A percentile compares a stretch with the other conserved stretches of the same genome.
Conservation (phyloP, 495 filamentous ascomycete genomes). For the Xylaria intraflava region DNA sequence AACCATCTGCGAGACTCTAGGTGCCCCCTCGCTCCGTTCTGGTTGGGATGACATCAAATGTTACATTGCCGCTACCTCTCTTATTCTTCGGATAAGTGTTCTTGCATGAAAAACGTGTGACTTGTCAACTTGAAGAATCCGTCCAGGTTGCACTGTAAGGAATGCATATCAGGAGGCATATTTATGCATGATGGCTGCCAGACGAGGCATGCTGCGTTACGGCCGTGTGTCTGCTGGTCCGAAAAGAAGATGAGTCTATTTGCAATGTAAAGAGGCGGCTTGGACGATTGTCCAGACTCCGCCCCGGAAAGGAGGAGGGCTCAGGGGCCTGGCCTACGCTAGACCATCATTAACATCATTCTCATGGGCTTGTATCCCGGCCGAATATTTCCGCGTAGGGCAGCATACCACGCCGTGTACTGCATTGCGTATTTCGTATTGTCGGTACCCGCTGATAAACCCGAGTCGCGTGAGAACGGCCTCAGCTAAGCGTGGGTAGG, state of each 20-base stretch:
- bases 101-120: not conserved
- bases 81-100: not conserved
- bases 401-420: slow-evolving; percentile 2
- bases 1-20: not conserved
- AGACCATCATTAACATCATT: not conserved
- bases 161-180: slow-evolving; percentile 2
- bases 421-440: no score
- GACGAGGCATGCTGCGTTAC: not conserved
- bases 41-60: slow-evolving; percentile 1
- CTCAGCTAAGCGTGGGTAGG: slow-evolving; percentile 4
- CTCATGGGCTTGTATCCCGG: not conserved
- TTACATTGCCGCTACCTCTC: slow-evolving; percentile 6
- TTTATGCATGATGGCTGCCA: slow-evolving; percentile 1
- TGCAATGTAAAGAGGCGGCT: no score
- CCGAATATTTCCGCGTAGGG: slow-evolving; percentile 4
- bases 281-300: no score
- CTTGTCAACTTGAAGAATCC: not conserved
- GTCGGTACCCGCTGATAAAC: not conserved
- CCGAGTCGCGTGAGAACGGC: not conserved
- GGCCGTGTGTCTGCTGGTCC: not conserved
- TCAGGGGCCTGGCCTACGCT: no score
- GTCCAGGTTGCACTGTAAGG: not conserved
- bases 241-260: no score
- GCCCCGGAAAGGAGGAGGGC: not conserved
- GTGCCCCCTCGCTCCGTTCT: not conserved